Evolutionary conservation across 2,329 filamentous ascomycete genomes (phyloP).

Genomic region (Arthrinium puccinioides): DNA sequence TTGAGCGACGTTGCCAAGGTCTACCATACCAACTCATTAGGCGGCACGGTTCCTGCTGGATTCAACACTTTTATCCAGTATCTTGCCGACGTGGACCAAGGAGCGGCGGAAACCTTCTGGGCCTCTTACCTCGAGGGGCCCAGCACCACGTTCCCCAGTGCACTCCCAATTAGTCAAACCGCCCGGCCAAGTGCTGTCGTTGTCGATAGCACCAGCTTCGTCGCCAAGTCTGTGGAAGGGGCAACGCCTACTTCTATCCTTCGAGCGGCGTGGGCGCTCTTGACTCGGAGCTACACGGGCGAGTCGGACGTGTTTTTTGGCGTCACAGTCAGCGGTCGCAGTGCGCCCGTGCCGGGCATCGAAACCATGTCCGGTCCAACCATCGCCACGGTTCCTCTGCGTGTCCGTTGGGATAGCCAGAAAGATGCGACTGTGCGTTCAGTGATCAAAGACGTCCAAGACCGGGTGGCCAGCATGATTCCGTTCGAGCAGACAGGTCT

Average conservation of each 20-base stretch:
- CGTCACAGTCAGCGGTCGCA: slow-evolving; percentile 30
- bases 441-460: slow-evolving; percentile 2
- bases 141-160: not conserved
- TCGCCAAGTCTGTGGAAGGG: slow-evolving; percentile 7
- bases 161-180: not conserved
- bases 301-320: slow-evolving; percentile 32
- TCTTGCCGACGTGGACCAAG: not conserved
- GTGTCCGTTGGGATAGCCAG: slow-evolving; percentile 20
- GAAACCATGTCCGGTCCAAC: slow-evolving; percentile 17
- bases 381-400: slow-evolving; percentile 34
- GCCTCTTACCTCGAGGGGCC: not conserved
- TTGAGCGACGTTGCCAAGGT: slow-evolving; percentile 1
- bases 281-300: slow-evolving; percentile 26
- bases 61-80: slow-evolving; percentile 1
- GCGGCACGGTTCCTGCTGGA: too few relatives aligned
- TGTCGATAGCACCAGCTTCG: not conserved
- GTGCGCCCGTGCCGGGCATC: slow-evolving; percentile 9
- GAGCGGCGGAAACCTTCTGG: not conserved
- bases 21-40: not conserved
- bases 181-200: not conserved
- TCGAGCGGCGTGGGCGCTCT: slow-evolving; percentile 31
- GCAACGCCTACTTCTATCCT: slow-evolving; percentile 30
- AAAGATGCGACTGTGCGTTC: slow-evolving; percentile 10
- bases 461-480: slow-evolving; percentile 30
- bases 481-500: slow-evolving; percentile 36